Conservation (phyloP, 2,329 filamentous ascomycete genomes). For the Harringtonia aguacate region DNA sequence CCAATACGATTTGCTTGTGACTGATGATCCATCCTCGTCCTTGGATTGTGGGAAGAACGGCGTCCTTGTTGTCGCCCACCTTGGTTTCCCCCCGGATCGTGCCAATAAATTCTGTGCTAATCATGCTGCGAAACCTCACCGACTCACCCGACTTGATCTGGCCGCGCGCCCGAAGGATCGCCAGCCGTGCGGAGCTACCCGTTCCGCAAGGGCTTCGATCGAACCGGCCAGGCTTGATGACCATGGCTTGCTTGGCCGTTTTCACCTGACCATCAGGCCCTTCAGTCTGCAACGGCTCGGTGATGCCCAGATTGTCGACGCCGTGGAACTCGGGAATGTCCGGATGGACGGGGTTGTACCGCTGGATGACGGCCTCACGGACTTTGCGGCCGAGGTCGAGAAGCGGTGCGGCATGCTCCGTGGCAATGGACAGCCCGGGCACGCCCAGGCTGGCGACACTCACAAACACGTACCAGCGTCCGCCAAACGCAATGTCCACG, state of each 20-base stretch:
- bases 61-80: background rate
- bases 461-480: background rate
- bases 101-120: background rate
- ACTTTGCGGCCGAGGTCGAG: background rate
- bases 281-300: background rate
- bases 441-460: background rate
- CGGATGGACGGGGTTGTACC: background rate
- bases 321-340: background rate
- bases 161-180: background rate
- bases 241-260: background rate
- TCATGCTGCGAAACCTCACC: background rate
- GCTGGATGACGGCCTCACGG: background rate
- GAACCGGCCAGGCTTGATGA: background rate
- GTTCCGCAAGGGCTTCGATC: conserved; percentile 1
- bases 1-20: background rate
- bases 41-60: background rate
- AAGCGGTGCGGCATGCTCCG: background rate
- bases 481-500: conserved; percentile 1
- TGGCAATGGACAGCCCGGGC: background rate
- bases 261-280: background rate
- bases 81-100: background rate
- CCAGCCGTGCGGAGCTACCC: background rate
- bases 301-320: background rate
- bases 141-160: background rate
- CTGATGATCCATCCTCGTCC: background rate